Evolutionary conservation across 805 yeast species (phyloP), one percentile per base, ranked within the genome.

Genomic region (Metschnikowia drakensbergensis): DNA sequence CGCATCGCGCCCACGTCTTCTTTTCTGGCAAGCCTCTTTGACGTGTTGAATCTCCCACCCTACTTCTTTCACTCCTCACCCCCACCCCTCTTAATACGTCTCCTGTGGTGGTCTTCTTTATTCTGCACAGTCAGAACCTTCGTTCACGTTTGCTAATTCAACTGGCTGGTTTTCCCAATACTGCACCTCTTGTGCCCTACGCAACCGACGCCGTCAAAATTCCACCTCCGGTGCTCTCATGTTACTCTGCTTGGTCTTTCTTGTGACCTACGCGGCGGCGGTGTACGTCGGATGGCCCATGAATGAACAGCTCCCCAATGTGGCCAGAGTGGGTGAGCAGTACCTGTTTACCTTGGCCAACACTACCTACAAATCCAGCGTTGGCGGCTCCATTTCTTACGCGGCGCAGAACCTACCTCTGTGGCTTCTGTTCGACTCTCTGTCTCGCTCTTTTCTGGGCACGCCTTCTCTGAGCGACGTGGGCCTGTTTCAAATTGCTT

Each of bases 231-330:
- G 30, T 31, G 25, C 41, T 28, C 41, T 23, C 33, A 47, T 47
- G 41, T 37, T 42, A 35, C 46, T 51, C 31, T 34, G 36, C 30
- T 49, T 47, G 52, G 39, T 54, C 37, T 39, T 50, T 30, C 31
- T 50, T 33, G 45, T 42, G 46, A 48, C 53, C 10, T 49, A 17
- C n/a, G 48, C 47, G 37, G 79, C 81, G 9, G 68, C 77, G 33
- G 83, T 88, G 5, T 71, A 74, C 45, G 72, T 77, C 35, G 87
- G 86, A 39, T 88, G 84, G 72, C 91, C 96, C n/a, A 81, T 90
- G 62, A 68, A 77, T 54, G 82, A 82, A 62, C 99, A 92, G 68
- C 75, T 83, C 23, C 98, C 98, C 4, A 85, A 89, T 31, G 88
- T 94, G 10, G 98, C 96, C 4, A 76, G 95, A 49, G 79, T 81